Evolutionary conservation across 306 rosid genomes (phyloP).

Genomic region (Fragaria iinumae): DNA sequence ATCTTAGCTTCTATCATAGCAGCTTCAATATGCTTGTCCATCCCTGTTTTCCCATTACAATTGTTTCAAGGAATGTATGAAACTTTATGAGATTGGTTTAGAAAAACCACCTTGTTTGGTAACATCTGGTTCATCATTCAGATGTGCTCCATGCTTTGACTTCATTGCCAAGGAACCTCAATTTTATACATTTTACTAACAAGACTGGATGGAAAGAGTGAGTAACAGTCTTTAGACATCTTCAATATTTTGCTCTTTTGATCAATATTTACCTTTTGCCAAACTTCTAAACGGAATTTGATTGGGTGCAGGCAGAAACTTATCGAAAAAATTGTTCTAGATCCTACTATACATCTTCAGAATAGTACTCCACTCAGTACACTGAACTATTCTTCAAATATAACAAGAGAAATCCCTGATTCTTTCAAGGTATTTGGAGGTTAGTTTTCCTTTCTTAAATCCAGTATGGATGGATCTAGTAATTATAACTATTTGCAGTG

Average conservation of each 20-base stretch:
- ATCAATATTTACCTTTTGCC: neutral
- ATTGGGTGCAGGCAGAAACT: constrained; percentile 42
- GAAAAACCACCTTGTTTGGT: neutral
- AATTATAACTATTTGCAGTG: neutral
- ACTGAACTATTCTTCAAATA: constrained; percentile 40
- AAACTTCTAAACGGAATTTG: neutral
- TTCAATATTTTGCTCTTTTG: neutral
- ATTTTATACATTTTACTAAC: constrained; percentile 60
- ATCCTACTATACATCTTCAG: constrained; percentile 50
- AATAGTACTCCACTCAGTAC: constrained; percentile 41
- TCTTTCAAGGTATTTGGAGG: constrained; percentile 59
- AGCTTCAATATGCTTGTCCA: neutral
- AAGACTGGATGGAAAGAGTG: constrained; percentile 56
- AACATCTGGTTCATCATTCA: constrained; percentile 26
- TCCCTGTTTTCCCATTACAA: neutral
- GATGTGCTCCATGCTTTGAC: constrained; percentile 70
- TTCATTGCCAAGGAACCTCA: constrained; percentile 52
- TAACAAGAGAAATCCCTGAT: constrained; percentile 57
- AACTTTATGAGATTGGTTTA: neutral
- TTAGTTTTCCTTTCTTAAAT: constrained; percentile 14
- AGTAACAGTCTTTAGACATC: constrained; percentile 24
- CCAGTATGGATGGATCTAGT: neutral
- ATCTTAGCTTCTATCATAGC: neutral
- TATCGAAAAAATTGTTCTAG: constrained; percentile 56
- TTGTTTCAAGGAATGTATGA: neutral